Conservation (phyloP, 352 stramenopile genomes). For the Pythium rishiriense region DNA sequence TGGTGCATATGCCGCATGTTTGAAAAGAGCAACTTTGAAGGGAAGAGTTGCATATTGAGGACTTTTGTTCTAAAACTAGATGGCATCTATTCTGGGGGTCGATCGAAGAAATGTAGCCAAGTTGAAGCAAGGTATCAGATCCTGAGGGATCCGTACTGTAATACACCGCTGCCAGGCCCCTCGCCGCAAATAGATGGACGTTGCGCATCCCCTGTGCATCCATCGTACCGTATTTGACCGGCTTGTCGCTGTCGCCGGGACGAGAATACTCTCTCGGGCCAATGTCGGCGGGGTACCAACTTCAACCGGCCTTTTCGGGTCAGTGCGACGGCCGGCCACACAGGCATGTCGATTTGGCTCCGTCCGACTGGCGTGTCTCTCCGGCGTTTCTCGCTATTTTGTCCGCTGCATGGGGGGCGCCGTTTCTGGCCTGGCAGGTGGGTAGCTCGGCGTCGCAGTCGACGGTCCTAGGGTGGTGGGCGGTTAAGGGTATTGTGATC, state of each 20-base stretch:
- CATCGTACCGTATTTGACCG: too few relatives aligned
- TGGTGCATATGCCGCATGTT: slow-evolving; percentile 27
- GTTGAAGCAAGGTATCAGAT: background rate
- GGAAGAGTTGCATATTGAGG: slow-evolving; percentile 7
- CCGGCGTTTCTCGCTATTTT: background rate
- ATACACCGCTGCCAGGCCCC: too few relatives aligned
- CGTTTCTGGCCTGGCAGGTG: too few relatives aligned
- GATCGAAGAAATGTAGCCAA: slow-evolving; percentile 24
- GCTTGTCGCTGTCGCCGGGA: too few relatives aligned
- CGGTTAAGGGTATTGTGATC: too few relatives aligned
- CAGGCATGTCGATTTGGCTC: background rate
- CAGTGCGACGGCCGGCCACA: too few relatives aligned
- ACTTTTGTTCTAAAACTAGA: slow-evolving; percentile 4
- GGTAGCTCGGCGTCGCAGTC: too few relatives aligned
- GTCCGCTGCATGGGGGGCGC: too few relatives aligned
- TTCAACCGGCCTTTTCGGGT: background rate
- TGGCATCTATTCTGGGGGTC: slow-evolving; percentile 1
- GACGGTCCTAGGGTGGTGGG: too few relatives aligned
- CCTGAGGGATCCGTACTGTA: background rate
- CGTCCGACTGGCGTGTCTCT: background rate
- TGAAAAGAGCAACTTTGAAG: slow-evolving; percentile 1
- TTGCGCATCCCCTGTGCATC: too few relatives aligned
- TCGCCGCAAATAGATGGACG: slow-evolving; percentile 4
- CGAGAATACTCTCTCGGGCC: too few relatives aligned
- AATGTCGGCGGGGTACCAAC: background rate